Evolutionary conservation across 148 eudicot genomes (phyloP).

Genomic region (Agrostemma githago): DNA sequence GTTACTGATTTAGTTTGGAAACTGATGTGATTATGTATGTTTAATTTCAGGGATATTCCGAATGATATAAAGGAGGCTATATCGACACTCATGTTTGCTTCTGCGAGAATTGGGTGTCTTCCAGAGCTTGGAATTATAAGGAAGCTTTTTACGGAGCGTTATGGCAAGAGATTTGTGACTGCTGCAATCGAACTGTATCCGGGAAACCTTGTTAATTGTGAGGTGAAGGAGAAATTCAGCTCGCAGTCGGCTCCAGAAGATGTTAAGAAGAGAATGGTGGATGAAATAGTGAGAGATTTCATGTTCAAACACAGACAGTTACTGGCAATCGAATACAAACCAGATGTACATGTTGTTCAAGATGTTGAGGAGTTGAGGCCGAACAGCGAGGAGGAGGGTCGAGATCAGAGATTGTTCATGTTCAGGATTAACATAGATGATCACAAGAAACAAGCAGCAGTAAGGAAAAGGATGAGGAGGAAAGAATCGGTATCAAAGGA

Average conservation of each 20-base stretch:
- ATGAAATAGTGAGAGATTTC: slow-evolving; percentile 52
- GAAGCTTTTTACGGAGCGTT: slow-evolving; percentile 62
- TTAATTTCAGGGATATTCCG: slow-evolving; percentile 55
- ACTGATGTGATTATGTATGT: neutral
- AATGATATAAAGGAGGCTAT: slow-evolving; percentile 70
- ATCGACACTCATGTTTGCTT: slow-evolving; percentile 70
- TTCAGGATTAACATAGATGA: slow-evolving; percentile 21
- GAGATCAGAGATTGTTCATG: slow-evolving; percentile 64
- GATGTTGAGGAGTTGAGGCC: slow-evolving; percentile 56
- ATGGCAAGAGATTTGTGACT: slow-evolving; percentile 47
- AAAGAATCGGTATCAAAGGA: slow-evolving; percentile 27
- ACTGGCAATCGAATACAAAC: slow-evolving; percentile 48
- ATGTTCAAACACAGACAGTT: slow-evolving; percentile 30
- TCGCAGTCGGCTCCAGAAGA: slow-evolving; percentile 38
- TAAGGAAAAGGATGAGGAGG: slow-evolving; percentile 37
- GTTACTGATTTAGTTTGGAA: neutral
- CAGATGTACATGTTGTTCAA: slow-evolving; percentile 10
- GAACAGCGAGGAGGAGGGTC: slow-evolving; percentile 38
- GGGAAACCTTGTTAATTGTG: slow-evolving; percentile 65
- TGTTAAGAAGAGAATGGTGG: slow-evolving; percentile 50
- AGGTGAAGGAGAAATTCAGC: slow-evolving; percentile 48
- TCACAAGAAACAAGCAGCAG: neutral
- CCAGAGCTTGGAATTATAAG: slow-evolving; percentile 64
- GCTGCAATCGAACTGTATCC: slow-evolving; percentile 55
- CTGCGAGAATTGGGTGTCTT: slow-evolving; percentile 65